phyloP scores from a whole-genome alignment of 1,284 basidiomycete species.

The Veloporphyrellus conicus region DNA sequence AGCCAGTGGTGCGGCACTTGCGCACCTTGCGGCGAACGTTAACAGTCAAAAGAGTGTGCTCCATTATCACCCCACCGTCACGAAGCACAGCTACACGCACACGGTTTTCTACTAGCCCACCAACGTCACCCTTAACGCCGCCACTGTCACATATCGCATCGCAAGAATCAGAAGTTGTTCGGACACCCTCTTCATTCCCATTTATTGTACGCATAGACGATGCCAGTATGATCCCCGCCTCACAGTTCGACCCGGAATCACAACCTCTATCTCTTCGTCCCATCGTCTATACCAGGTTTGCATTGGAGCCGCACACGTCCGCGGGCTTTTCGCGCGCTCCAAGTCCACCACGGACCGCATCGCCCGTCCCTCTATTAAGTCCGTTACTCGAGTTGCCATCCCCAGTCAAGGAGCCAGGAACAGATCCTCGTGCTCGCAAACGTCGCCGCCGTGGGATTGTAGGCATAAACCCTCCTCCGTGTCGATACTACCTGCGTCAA shows the following conservation, averaged over 20 bases:
- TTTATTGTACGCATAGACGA: constrained; percentile 41
- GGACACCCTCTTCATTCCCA: constrained; percentile 53
- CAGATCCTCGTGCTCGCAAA: constrained; percentile 8
- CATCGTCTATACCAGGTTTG: constrained; percentile 36
- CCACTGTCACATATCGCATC: constrained; percentile 31
- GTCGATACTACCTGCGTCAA: constrained; percentile 31
- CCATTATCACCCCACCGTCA: constrained; percentile 11
- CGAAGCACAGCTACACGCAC: constrained; percentile 4
- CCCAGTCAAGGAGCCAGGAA: constrained; percentile 6
- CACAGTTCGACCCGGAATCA: constrained; percentile 37
- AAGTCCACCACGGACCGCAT: constrained; percentile 4
- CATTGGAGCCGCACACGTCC: constrained; percentile 29
- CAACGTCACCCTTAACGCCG: constrained; percentile 27
- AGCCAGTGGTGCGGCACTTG: constrained; percentile 12
- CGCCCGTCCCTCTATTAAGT: constrained; percentile 8
- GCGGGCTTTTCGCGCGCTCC: constrained; percentile 6
- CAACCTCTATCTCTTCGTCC: constrained; percentile 31
- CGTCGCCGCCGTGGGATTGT: constrained; percentile 11
- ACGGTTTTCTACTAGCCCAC: constrained; percentile 19
- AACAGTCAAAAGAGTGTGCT: constrained; percentile 15
- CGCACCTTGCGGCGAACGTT: constrained; percentile 20
- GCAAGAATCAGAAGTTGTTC: constrained; percentile 43
- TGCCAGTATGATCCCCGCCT: constrained; percentile 35
- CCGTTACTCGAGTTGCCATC: constrained; percentile 14
- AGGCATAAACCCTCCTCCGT: constrained; percentile 10